phyloP scores from a whole-genome alignment of 257 asterid species.

The Solanum commersonii region DNA sequence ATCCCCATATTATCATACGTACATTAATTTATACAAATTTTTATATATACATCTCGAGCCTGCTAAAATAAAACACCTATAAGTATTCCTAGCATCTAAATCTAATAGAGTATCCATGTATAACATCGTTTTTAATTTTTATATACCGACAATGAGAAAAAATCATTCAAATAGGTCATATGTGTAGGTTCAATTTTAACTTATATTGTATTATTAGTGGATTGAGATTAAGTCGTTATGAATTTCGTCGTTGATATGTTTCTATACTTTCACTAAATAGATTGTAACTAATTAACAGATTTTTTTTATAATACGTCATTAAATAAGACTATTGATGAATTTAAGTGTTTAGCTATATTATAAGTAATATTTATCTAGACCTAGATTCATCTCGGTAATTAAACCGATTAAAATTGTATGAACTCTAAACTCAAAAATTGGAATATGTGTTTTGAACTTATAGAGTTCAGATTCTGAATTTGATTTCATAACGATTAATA shows the following conservation, averaged over 20 bases:
- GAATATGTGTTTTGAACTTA: background rate
- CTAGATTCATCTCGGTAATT: rapidly evolving
- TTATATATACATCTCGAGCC: background rate
- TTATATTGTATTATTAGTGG: background rate
- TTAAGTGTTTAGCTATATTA: too few relatives aligned
- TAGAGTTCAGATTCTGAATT: background rate
- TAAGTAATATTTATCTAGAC: too few relatives aligned
- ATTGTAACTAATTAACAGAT: too few relatives aligned
- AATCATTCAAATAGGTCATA: too few relatives aligned
- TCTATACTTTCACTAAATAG: background rate
- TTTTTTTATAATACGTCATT: too few relatives aligned
- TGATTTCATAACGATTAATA: too few relatives aligned
- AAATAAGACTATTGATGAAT: background rate
- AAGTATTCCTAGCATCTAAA: background rate
- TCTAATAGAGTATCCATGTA: background rate
- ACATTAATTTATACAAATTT: background rate
- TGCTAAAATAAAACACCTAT: background rate
- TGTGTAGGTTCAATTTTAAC: background rate
- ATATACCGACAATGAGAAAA: background rate
- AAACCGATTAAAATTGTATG: background rate
- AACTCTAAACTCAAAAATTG: rapidly evolving
- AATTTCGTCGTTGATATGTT: rapidly evolving
- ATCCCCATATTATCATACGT: background rate
- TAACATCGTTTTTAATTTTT: background rate
- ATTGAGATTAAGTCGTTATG: background rate